Evolutionary conservation across 177 flowering plant species (phyloP), one percentile per base, ranked within the genome.

Genomic region (Vitis hybrid): DNA sequence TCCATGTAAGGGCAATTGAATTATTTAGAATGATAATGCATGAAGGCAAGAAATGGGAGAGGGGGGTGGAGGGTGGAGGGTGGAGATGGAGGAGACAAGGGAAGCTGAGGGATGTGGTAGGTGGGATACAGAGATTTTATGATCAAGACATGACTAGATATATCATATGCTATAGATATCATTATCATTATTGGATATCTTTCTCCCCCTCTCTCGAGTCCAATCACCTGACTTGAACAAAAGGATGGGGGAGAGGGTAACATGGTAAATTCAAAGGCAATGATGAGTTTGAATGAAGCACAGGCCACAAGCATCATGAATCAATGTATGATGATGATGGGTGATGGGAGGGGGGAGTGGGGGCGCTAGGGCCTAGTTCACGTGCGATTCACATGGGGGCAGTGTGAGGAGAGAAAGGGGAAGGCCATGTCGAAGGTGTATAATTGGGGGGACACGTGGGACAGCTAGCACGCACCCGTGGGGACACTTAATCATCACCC

Each of bases 391-490:
- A 65, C 68, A 65, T 65, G 68, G 57, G 18, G 26, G 26, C 3
- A 22, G 26, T 22, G 29, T 13, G 15, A 9, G 5, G 22, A 31
- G 20, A 65, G 31, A 2, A 50, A 61, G 15, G 45, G 45, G 3
- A 22, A 22, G 45, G 45, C 45, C 5, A 34, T 5, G 45, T 34
- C 26, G 45, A 6, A 34, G 45, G 1, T 34, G 45, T 34, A 34
- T 34, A 34, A 34, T 34, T 34, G 7, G 39, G 82, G 85, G 79
- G 66, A 85, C 88, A 83, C 88, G 86, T 83, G 94, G 94, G 94
- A 83, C 87, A 86, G 83, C 87, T 85, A 82, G 77, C 88, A 81
- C 79, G 86, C 88, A 73, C 82, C 67, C 72, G 85, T 82, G 83
- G 90, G 86, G 83, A 77, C 86, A 81, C 78, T 64, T 66, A 79